These are phyloP conservation scores for Penicillium bialowiezense DNA, from an alignment of 495 filamentous ascomycete species.

Conservation along the genomic window DNA sequence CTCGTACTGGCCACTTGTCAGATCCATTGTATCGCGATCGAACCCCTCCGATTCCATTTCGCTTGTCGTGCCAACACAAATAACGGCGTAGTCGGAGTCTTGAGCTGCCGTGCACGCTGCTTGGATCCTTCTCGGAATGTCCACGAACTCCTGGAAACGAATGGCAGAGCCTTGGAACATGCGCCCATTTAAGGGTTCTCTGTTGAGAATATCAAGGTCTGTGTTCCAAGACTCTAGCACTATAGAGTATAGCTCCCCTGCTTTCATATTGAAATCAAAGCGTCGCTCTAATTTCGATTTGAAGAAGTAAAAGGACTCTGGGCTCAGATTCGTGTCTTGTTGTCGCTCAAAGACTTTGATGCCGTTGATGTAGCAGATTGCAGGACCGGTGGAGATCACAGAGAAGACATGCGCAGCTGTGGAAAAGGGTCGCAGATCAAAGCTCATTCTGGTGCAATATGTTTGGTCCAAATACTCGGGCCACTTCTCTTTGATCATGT, in stretches of 20 bases:
- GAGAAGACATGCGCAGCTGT: conserved; percentile 1
- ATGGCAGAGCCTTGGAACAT: too few relatives aligned
- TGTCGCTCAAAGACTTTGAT: not conserved
- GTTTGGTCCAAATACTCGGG: not conserved
- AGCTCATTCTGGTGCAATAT: conserved; percentile 3
- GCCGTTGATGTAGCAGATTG: too few relatives aligned
- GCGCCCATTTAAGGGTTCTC: too few relatives aligned
- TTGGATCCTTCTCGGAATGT: too few relatives aligned
- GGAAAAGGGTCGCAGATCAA: not conserved
- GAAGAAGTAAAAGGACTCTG: not conserved
- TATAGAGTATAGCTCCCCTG: too few relatives aligned
- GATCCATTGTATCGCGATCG: not conserved
- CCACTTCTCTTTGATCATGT: conserved; percentile 1
- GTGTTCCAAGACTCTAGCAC: too few relatives aligned
- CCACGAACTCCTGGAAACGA: too few relatives aligned
- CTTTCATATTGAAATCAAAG: not conserved
- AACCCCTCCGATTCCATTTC: not conserved
- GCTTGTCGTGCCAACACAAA: not conserved
- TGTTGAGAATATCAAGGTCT: too few relatives aligned
- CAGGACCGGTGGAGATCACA: too few relatives aligned
- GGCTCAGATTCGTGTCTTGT: conserved; percentile 3
- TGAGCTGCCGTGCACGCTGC: too few relatives aligned
- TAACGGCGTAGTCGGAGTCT: not conserved
- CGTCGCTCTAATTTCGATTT: not conserved
- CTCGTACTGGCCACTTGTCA: not conserved